phyloP scores from a whole-genome alignment of 768 basidiomycete species.

The Pleurotus citrinopileatus region DNA sequence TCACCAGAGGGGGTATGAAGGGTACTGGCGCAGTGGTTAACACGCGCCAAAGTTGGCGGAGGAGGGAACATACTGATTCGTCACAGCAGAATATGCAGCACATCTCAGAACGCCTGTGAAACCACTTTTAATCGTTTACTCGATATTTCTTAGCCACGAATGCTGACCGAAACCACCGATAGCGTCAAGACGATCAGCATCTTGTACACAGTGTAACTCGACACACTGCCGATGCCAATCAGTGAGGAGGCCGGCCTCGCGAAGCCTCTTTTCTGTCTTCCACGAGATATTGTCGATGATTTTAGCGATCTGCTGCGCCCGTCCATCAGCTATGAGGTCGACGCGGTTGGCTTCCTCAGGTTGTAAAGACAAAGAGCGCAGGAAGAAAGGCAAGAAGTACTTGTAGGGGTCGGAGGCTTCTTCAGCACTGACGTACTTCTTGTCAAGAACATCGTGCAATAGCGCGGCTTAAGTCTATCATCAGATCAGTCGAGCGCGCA shows the following conservation, averaged over 20 bases:
- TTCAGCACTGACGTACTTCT: constrained; percentile 69
- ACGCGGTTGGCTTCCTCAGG: constrained; percentile 23
- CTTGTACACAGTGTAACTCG: constrained; percentile 82
- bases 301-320: constrained; percentile 50
- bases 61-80: constrained; percentile 37
- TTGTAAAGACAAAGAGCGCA: constrained; percentile 35
- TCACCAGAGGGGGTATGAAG: constrained; percentile 48
- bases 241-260: constrained; percentile 50
- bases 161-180: constrained; percentile 75
- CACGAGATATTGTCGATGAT: constrained; percentile 83
- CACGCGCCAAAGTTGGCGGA: constrained; percentile 7
- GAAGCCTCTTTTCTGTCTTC: constrained; percentile 75
- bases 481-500: background rate
- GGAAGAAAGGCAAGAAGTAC: constrained; percentile 69
- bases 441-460: constrained; percentile 85
- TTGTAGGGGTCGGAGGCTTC: constrained; percentile 55
- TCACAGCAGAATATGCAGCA: constrained; percentile 58
- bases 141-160: background rate
- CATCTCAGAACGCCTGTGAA: constrained; percentile 66
- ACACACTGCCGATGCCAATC: constrained; percentile 68
- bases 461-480: constrained; percentile 69
- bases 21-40: constrained; percentile 25
- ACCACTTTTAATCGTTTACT: background rate
- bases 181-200: constrained; percentile 76
- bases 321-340: constrained; percentile 59